phyloP scores from a whole-genome alignment of 129 eudicot genomes.

The Centrapalus pauciflorus region DNA sequence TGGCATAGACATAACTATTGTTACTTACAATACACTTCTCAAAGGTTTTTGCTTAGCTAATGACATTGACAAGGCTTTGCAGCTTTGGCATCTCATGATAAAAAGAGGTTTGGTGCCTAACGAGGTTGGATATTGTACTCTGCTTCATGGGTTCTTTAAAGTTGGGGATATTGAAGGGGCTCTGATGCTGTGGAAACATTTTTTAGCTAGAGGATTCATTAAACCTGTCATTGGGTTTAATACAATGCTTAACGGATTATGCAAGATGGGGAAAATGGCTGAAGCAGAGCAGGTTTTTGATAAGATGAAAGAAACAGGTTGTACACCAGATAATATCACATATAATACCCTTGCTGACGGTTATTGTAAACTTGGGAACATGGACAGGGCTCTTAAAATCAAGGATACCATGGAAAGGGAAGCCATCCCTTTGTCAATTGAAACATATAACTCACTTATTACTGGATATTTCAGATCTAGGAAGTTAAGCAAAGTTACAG shows the following conservation, averaged over 20 bases:
- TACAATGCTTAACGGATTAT: constrained; percentile 72
- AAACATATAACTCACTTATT: constrained; percentile 67
- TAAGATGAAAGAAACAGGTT: constrained; percentile 54
- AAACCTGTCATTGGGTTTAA: constrained; percentile 47
- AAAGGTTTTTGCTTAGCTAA: constrained; percentile 64
- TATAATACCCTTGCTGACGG: constrained; percentile 77
- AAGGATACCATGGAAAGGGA: constrained; percentile 53
- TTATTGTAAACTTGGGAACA: constrained; percentile 61
- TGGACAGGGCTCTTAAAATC: constrained; percentile 50
- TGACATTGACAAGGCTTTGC: constrained; percentile 55
- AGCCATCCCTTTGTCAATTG: constrained; percentile 41
- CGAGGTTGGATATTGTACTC: constrained; percentile 67
- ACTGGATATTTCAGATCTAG: constrained; percentile 49
- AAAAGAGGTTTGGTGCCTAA: constrained; percentile 60
- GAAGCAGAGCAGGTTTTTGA: constrained; percentile 63
- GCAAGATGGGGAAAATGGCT: constrained; percentile 70
- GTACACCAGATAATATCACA: constrained; percentile 68
- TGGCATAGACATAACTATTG: constrained; percentile 40
- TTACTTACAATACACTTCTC: constrained; percentile 69
- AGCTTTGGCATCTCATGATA: constrained; percentile 62
- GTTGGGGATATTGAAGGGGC: constrained; percentile 50
- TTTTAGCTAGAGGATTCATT: constrained; percentile 47
- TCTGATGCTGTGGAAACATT: constrained; percentile 64
- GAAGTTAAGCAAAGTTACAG: constrained; percentile 31
- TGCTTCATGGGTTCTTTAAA: constrained; percentile 64